A percentile compares a stretch with the other conserved stretches of the same genome.
These are phyloP conservation scores for Massariosphaeria phaeospora DNA, from an alignment of 495 filamentous ascomycete genomes.

Conservation along the genomic window DNA sequence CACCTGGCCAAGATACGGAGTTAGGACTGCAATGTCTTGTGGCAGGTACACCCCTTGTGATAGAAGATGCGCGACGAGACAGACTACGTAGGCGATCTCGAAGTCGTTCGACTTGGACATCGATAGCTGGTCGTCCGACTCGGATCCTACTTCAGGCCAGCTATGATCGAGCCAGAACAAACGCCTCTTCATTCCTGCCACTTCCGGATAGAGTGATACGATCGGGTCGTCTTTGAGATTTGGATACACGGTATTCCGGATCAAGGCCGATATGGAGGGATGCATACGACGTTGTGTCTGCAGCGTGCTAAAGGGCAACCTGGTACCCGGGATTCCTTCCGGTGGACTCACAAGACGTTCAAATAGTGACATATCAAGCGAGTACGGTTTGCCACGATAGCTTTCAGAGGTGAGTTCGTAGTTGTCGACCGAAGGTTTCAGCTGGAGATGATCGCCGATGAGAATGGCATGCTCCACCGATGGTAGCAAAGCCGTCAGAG, in stretches of 20 bases:
- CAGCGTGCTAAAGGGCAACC: slow-evolving; percentile 54
- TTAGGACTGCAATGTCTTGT: slow-evolving; percentile 72
- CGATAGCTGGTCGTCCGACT: slow-evolving; percentile 38
- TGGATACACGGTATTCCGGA: slow-evolving; percentile 62
- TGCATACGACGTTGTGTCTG: slow-evolving; percentile 74
- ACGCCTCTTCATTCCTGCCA: slow-evolving; percentile 59
- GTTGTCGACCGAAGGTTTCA: slow-evolving; percentile 64
- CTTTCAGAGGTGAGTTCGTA: slow-evolving; percentile 58
- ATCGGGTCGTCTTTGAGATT: slow-evolving; percentile 53
- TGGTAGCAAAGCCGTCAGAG: slow-evolving; percentile 63
- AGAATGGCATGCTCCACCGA: slow-evolving; percentile 66
- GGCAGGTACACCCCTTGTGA: slow-evolving; percentile 60
- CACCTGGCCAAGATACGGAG: slow-evolving; percentile 73
- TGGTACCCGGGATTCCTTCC: slow-evolving; percentile 1
- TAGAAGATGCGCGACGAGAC: slow-evolving; percentile 68
- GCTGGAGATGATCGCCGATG: slow-evolving; percentile 73
- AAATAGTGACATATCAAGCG: slow-evolving; percentile 63
- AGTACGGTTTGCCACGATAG: slow-evolving; percentile 50
- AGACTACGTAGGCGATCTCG: slow-evolving; percentile 62
- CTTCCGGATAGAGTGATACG: slow-evolving; percentile 53
- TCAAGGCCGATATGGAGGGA: slow-evolving; percentile 58
- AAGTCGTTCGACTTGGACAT: slow-evolving; percentile 60
- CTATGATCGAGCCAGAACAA: slow-evolving; percentile 74
- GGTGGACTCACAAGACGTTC: slow-evolving; percentile 58
- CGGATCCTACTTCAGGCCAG: slow-evolving; percentile 48